These are phyloP conservation scores for Pleurotus ostreatus DNA, from an alignment of 768 basidiomycete species.

Conservation along the genomic window DNA sequence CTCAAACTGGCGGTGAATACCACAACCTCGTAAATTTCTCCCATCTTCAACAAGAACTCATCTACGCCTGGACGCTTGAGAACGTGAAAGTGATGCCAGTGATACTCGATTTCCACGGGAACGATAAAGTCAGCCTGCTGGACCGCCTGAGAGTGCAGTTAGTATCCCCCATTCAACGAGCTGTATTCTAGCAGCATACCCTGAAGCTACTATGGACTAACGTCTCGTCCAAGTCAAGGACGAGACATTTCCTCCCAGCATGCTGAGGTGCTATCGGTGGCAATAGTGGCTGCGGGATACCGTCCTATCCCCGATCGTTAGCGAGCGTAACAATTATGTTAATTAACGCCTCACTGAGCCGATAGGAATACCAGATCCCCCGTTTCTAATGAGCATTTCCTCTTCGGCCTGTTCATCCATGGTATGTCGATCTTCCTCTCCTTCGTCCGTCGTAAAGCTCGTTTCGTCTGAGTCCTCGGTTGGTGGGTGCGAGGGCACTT, in stretches of 20 bases:
- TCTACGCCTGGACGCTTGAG: slow-evolving; percentile 98
- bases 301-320: slow-evolving; percentile 45
- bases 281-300: slow-evolving; percentile 66
- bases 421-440: slow-evolving; percentile 48
- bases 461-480: slow-evolving; percentile 59
- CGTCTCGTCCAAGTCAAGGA: slow-evolving; percentile 84
- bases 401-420: slow-evolving; percentile 84
- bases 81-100: slow-evolving; percentile 98
- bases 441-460: slow-evolving; percentile 66
- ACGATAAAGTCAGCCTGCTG: slow-evolving; percentile 83
- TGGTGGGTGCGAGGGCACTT: background rate
- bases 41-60: slow-evolving; percentile 95
- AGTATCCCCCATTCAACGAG: background rate
- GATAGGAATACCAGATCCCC: slow-evolving; percentile 92
- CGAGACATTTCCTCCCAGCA: slow-evolving; percentile 76
- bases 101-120: slow-evolving; percentile 97
- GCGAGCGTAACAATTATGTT: slow-evolving; percentile 4
- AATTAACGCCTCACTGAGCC: slow-evolving; percentile 62
- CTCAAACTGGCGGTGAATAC: slow-evolving; percentile 96
- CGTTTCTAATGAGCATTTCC: slow-evolving; percentile 81
- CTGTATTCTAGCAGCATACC: slow-evolving; percentile 31
- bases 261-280: slow-evolving; percentile 64
- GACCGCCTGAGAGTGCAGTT: background rate
- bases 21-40: slow-evolving; percentile 95
- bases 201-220: slow-evolving; percentile 88